phyloP scores from a whole-genome alignment of 371 early-diverging fungal genomes.

The Globomyces sp. region DNA sequence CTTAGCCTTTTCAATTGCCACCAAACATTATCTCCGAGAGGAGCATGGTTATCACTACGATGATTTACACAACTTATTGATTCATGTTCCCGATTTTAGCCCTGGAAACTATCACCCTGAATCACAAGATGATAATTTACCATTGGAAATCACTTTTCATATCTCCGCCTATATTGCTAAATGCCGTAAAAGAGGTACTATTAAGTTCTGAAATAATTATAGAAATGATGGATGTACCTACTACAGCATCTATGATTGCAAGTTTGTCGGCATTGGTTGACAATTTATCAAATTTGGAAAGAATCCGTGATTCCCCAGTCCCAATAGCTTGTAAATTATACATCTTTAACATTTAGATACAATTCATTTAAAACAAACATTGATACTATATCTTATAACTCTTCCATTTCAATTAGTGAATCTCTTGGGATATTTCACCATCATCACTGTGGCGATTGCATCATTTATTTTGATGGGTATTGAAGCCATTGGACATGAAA shows the following conservation, averaged over 20 bases:
- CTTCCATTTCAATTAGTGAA: slow-evolving; percentile 66
- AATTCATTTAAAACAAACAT: slow-evolving; percentile 69
- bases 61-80: slow-evolving; percentile 39
- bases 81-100: slow-evolving; percentile 47
- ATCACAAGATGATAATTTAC: slow-evolving; percentile 25
- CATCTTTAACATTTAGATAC: slow-evolving; percentile 30
- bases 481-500: slow-evolving; percentile 52
- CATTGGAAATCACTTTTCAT: slow-evolving; percentile 26
- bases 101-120: slow-evolving; percentile 31
- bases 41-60: slow-evolving; percentile 55
- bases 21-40: slow-evolving; percentile 69
- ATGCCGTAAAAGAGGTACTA: slow-evolving; percentile 3
- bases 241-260: slow-evolving; percentile 19
- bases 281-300: slow-evolving; percentile 65
- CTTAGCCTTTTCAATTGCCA: slow-evolving; percentile 64
- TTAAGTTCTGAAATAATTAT: neutral
- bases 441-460: slow-evolving; percentile 56
- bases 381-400: slow-evolving; percentile 65
- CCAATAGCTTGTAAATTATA: slow-evolving; percentile 56
- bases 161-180: slow-evolving; percentile 18
- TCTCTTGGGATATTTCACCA: slow-evolving; percentile 21
- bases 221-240: slow-evolving; percentile 26
- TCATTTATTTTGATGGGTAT: slow-evolving; percentile 75
- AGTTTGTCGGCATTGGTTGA: slow-evolving; percentile 46
- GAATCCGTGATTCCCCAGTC: slow-evolving; percentile 70